Base-by-base conservation (phyloP, 495 filamentous ascomycete species). In the Aspergillus diversus region DNA sequence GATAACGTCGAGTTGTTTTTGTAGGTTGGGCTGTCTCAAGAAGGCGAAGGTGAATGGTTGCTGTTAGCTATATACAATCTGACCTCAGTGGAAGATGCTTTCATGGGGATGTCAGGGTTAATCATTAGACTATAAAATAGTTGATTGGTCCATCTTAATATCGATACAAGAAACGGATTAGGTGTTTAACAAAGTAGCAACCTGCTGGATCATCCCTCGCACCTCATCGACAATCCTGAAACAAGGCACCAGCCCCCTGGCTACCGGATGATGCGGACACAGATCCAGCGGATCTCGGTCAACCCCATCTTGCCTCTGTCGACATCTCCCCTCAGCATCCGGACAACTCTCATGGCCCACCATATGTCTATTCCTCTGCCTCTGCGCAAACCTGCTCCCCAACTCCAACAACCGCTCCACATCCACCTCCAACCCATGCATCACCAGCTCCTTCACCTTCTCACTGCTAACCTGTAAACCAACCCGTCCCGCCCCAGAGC, bases 1-100 rank as follows among this genome's bases (percentile, higher is more conserved):
- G 0, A 76, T 90, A 13, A 75, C 72, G 55, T 70, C 81, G 6
- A 86, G 83, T 2, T 90, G 87, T 63, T 89, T 84, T 62, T 90
- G 86, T 64, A 76, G 86, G 42, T 47, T 71, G 46, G 68, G 60
- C 2, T 27, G 21, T 27, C 21, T 27, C 1, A 27, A 27, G 21
- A 27, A 27, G 21, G n/a, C n/a, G n/a, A 27, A 27, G 21, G 21
- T 27, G 21, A 27, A 27, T 27, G 21, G 21, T 1, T 27, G 21
- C 2, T 27, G 21, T 27, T 27, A 27, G n/a, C n/a, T n/a, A n/a
- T n/a, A n/a, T n/a, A n/a, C n/a, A n/a, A n/a, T n/a, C n/a, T n/a
- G n/a, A n/a, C n/a, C n/a, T n/a, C n/a, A n/a, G n/a, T n/a, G n/a
- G n/a, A n/a, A n/a, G n/a, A n/a, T n/a, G n/a, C n/a, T n/a, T n/a